These are phyloP conservation scores for Tanozyma kutaoensis DNA, from an alignment of 805 yeast species.

Conservation along the genomic window DNA sequence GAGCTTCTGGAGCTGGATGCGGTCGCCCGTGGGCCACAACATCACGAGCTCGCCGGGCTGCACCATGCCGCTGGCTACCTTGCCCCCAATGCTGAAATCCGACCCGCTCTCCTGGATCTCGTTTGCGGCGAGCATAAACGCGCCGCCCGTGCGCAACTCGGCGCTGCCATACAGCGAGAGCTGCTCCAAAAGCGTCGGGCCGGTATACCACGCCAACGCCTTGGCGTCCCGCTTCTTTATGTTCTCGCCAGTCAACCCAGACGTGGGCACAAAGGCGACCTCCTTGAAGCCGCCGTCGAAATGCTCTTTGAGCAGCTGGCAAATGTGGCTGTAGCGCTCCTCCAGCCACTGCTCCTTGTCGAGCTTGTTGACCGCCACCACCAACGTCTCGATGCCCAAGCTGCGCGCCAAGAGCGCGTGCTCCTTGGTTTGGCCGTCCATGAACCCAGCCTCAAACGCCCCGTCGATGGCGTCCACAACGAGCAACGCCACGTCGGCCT, in stretches of 20 bases:
- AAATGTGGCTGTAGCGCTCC: constrained; percentile 37
- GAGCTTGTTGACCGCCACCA: constrained; percentile 60
- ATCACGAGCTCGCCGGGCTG: constrained; percentile 59
- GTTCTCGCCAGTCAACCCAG: constrained; percentile 58
- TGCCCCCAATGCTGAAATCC: constrained; percentile 38
- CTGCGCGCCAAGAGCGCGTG: constrained; percentile 58
- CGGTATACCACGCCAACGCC: constrained; percentile 31
- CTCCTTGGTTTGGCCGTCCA: constrained; percentile 68
- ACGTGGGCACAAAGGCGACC: constrained; percentile 48
- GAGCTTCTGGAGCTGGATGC: constrained; percentile 28
- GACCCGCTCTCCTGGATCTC: constrained; percentile 44
- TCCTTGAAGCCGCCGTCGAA: constrained; percentile 39
- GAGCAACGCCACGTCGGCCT: constrained; percentile 63
- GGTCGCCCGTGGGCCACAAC: constrained; percentile 38
- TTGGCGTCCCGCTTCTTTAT: constrained; percentile 31
- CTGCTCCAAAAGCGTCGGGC: constrained; percentile 27
- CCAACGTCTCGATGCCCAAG: constrained; percentile 47
- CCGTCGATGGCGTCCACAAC: constrained; percentile 55
- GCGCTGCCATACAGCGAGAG: constrained; percentile 8
- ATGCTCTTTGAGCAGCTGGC: constrained; percentile 26
- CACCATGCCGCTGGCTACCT: constrained; percentile 53
- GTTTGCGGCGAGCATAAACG: constrained; percentile 46
- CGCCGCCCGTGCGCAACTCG: constrained; percentile 14
- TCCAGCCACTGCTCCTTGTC: constrained; percentile 50
- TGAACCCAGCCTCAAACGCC: constrained; percentile 62